A percentile compares a stretch with the other conserved stretches of the same genome.
These are phyloP conservation scores for Echinosophora koreensis DNA, from an alignment of 306 rosid species.

Conservation along the genomic window DNA sequence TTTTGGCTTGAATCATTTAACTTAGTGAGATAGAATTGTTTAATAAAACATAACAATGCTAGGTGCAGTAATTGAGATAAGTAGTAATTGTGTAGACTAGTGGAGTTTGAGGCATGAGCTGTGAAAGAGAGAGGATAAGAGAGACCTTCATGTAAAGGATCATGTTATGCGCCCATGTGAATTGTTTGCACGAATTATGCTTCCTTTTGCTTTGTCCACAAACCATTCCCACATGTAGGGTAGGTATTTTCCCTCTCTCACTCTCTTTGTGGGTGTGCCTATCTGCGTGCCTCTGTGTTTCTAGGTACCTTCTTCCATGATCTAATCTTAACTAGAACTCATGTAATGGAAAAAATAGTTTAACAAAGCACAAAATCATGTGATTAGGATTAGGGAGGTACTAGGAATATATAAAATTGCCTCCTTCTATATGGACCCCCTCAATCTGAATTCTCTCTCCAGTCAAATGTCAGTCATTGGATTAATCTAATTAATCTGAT, in stretches of 20 bases:
- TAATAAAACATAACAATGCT: slow-evolving; percentile 4
- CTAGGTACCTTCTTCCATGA: slow-evolving; percentile 58
- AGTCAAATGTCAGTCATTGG: too few relatives aligned
- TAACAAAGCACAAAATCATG: slow-evolving; percentile 62
- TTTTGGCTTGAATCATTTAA: slow-evolving; percentile 15
- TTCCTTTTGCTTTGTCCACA: slow-evolving; percentile 69
- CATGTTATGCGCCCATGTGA: slow-evolving; percentile 69
- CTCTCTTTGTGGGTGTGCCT: slow-evolving; percentile 31
- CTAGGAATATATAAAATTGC: neutral
- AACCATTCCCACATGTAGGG: slow-evolving; percentile 85
- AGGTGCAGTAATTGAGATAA: slow-evolving; percentile 1
- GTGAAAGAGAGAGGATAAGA: slow-evolving; percentile 45
- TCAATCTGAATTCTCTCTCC: too few relatives aligned
- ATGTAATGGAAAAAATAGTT: slow-evolving; percentile 33
- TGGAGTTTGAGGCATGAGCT: slow-evolving; percentile 36
- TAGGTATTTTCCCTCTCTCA: slow-evolving; percentile 43
- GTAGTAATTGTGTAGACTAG: neutral
- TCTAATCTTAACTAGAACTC: slow-evolving; percentile 46
- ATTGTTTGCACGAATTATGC: slow-evolving; percentile 64
- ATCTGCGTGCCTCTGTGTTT: slow-evolving; percentile 31
- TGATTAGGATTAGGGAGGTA: slow-evolving; percentile 39
- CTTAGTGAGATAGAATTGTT: neutral
- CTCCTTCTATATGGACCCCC: neutral
- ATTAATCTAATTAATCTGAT: too few relatives aligned
- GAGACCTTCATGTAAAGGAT: slow-evolving; percentile 32